A percentile compares a stretch with the other conserved stretches of the same genome.
These are phyloP conservation scores for Pelargonium fulgidum DNA, from an alignment of 441 rosid species.

Conservation along the genomic window DNA sequence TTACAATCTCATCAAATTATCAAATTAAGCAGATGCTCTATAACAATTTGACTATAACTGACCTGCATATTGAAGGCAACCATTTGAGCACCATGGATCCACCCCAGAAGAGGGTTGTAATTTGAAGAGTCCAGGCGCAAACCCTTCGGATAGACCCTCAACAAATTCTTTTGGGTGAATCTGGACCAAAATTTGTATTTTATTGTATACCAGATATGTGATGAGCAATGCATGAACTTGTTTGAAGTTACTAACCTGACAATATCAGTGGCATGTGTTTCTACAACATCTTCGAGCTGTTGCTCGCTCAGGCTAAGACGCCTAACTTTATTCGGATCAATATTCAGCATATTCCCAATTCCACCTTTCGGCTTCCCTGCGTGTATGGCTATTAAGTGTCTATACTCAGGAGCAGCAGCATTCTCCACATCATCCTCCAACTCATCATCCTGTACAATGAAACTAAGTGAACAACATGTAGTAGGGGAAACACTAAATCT, in stretches of 20 bases:
- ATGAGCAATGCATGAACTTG: no score
- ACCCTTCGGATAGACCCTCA: conserved; percentile 85
- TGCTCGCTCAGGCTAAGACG: conserved; percentile 86
- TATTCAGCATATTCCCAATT: conserved; percentile 44
- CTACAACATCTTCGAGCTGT: conserved; percentile 61
- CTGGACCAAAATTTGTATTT: conserved; percentile 22
- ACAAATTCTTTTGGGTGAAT: conserved; percentile 74
- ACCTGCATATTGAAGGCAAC: conserved; percentile 99
- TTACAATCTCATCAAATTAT: not conserved
- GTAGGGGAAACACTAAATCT: no score
- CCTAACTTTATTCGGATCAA: conserved; percentile 28
- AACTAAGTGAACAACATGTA: no score
- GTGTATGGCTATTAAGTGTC: conserved; percentile 65
- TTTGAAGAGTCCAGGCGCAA: conserved; percentile 76
- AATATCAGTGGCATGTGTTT: conserved; percentile 49
- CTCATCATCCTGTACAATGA: conserved; percentile 19
- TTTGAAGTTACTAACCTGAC: conserved; percentile 44
- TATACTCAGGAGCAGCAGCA: conserved; percentile 48
- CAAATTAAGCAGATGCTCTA: not conserved
- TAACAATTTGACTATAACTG: not conserved
- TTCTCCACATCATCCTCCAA: conserved; percentile 34
- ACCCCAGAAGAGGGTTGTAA: conserved; percentile 75
- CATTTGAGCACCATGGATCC: conserved; percentile 99
- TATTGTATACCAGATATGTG: no score
- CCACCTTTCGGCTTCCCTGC: conserved; percentile 95